Conservation (phyloP, 208 protist genomes). For the Sergeia podlipaevii region DNA sequence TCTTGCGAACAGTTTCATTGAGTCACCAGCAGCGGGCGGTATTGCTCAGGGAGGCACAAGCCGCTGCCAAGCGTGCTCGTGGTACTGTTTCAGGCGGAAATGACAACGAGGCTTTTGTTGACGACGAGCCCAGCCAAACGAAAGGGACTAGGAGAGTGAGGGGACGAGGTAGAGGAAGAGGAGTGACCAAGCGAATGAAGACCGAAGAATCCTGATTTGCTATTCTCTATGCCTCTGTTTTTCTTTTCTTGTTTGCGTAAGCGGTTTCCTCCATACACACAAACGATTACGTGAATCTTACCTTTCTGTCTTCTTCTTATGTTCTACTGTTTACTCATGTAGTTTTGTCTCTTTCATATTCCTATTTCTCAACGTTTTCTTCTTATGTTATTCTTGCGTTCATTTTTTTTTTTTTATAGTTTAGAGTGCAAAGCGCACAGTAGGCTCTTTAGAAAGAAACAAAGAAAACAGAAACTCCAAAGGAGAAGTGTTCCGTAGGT, state of each 20-base stretch:
- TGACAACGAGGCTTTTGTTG: neutral
- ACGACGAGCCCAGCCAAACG: no score
- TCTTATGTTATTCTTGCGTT: neutral
- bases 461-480: no score
- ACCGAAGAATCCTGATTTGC: neutral
- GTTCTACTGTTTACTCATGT: no score
- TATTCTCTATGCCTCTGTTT: neutral
- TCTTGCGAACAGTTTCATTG: slow-evolving; percentile 32
- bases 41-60: neutral
- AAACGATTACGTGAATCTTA: no score
- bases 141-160: no score
- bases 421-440: no score
- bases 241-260: neutral
- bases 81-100: neutral
- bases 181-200: no score
- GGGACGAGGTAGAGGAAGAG: no score
- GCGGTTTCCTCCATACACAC: no score
- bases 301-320: no score
- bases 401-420: neutral
- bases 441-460: neutral
- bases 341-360: no score
- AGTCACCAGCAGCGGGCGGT: slow-evolving; percentile 7
- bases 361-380: slow-evolving; percentile 7
- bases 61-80: neutral
- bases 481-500: no score